Evolutionary conservation across 1,284 basidiomycete species (phyloP), one percentile per base, ranked within the genome.

Genomic region (Cystobasidium sp.): DNA sequence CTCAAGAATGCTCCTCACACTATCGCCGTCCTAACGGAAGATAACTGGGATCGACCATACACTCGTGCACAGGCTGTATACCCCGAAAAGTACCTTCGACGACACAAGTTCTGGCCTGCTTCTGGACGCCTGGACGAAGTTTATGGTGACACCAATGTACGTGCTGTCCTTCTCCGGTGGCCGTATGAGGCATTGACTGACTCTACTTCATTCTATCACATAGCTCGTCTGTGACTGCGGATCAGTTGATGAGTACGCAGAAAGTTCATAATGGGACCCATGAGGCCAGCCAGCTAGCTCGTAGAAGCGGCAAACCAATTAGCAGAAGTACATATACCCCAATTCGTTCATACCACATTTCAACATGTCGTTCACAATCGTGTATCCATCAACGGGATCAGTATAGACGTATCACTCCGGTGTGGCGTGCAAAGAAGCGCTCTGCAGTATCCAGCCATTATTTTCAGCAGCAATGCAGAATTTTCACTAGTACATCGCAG

Each of bases 1-100:
- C 86, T 99, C 78, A 94, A 91, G 84, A 94, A 97, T 80, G 93
- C 96, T 0, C 96, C 96, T 53, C 96, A 98, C 82, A 90, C 96
- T 0, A 86, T 93, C 52, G 88, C 89, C 53, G 86, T 90, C 53
- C 85, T 98, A 68, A 86, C 89, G 7, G 89, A 90, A 66, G 86
- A 86, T 68, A 86, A 93, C 76, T 99, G 96, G 96, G 88, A 91
- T 78, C 86, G 90, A 56, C 93, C 94, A 31, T 97, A 97, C 82
- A 88, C 92, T 59, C 89, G 93, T 46, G 87, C 92, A 77, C 86
- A 88, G 76, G 94, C 94, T 37, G 93, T 88, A 14, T 96, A 91
- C 83, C 94, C 94, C 47, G 83, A 92, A 76, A 85, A 89, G 39
- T 90, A 88, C 85, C 85, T 97, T 56, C 85, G 85, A 66, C 88